Evolutionary conservation across 768 basidiomycete species (phyloP), one percentile per base, ranked within the genome.

Genomic region (Amanita subjunquillea): DNA sequence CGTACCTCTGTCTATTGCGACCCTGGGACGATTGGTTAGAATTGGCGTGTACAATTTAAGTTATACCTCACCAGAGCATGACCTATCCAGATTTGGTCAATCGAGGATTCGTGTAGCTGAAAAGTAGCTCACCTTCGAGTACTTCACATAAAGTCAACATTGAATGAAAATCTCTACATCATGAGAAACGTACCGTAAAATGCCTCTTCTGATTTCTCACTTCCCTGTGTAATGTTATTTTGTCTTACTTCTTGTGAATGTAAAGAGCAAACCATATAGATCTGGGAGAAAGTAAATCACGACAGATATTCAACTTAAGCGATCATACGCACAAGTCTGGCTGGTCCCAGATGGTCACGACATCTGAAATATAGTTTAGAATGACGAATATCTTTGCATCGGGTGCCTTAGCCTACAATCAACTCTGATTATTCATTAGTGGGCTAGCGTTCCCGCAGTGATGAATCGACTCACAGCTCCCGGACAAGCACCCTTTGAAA

Each of bases 1-100:
- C 61, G 23, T 57, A 73, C 93, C 94, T 72, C 95, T 75, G 60
- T 98, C 94, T 51, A 97, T 81, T 0, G 94, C 94, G 44, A 97
- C 94, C 94, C 91, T 91, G 55, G 3, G 4, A 20, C 8, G 27
- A 32, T 20, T 30, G 23, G 15, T 20, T 23, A 8, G 36, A 45
- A 12, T 37, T 22, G 38, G n/a, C 13, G 22, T 8, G 2, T 30
- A 6, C n/a, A 17, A 15, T 27, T 25, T 15, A 41, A 10, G 39
- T 1, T 27, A 22, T 10, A 17, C 12, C 51, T 37, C 58, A 90
- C 89, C 91, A 94, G 61, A 94, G 76, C 91, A 95, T 95, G 42
- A 94, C 75, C 83, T 90, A 65, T 8, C 49, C 41, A 41, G 34
- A 53, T 29, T 27, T 25, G 62, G 57, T 40, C 36, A 20, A 27